Evolutionary conservation across 2,329 filamentous ascomycete species (phyloP), one percentile per base, ranked within the genome.

Genomic region (Fusarium fujikuroi): DNA sequence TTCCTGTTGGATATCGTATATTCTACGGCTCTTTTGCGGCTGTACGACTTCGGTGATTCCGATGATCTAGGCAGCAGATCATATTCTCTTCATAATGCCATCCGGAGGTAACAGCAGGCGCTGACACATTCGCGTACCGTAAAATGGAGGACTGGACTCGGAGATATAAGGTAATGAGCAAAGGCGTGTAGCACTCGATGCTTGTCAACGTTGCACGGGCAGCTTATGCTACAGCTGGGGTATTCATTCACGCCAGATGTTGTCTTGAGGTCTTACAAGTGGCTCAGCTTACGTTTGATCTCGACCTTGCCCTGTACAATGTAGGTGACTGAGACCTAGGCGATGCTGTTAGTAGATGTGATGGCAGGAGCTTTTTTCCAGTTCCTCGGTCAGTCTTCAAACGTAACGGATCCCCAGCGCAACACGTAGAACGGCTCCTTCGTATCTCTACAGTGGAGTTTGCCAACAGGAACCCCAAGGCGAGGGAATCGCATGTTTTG

Each of bases 41-140:
- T 43, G 40, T 50, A 64, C 16, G 40, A 32, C 30, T 42, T 47
- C 65, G 65, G 66, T 34, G 42, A 28, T 19, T 21, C 65, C 50
- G 58, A 42, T 53, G 12, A 16, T 39, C 39, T 28, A 43, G 65
- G 39, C 50, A 69, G 50, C 50, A 64, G 59, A 67, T 49, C 46
- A 53, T 39, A 46, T 30, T 28, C 36, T 30, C 37, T 18, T 39
- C 19, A 28, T n/a, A 25, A 42, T 54, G 28, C 16, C 21, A 19
- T 42, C 37, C 25, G 34, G 14, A 40, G 58, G 36, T 30, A 42
- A 36, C 36, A 47, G 23, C 23, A 34, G 40, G 28, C 49, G 58
- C 58, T 64, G 65, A 53, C 43, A 63, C 62, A n/a, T 34, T 58
- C n/a, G 36, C 21, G 39, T 9, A 43, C 14, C 23, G 42, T 42